Base-by-base conservation (phyloP, 2,329 filamentous ascomycete species). In the Fusarium azukiicola region DNA sequence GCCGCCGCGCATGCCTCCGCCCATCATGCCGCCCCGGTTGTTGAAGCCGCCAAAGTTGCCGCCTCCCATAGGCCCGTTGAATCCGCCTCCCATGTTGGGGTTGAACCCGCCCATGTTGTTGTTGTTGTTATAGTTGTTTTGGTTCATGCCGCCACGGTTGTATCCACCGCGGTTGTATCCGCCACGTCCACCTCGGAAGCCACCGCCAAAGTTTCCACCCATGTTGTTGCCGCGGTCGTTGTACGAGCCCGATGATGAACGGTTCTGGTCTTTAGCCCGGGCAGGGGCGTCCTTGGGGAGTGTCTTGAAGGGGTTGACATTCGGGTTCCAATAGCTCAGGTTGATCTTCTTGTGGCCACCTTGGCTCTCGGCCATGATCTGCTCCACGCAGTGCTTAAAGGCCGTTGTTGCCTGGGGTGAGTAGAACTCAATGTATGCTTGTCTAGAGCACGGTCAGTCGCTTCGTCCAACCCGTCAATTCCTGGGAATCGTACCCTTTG, bases 291-390 rank as follows among this genome's bases (percentile, higher is more conserved):
- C 97, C 88, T 98, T 98, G 23, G 97, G 97, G 8, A 98, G 89
- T 0, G 97, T 99, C 79, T 96, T 95, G 92, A 98, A 99, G 0
- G 97, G 97, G 85, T 99, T 99, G 80, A 92, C 91, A 64, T 93
- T 92, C 0, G 96, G 94, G 78, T 93, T 95, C 69, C 96, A 95
- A 89, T 97, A 99, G 74, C 93, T 93, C 63, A 96, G 93, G 2
- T 91, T 92, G 79, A 96, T 92, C 84, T 96, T 96, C 86, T 97
- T 97, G 77, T 91, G 95, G 83, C 86, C 90, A 72, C 88, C 89
- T 79, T 90, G 90, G 72, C 86, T 88, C 27, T 91, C 91, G 56
- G 89, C 89, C 38, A 86, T 85, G 46, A 94, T 89, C 40, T 91
- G 89, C 78, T 98, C 97, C 73, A 99, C 95, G 81, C 94, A 92